Evolutionary conservation across 495 filamentous ascomycete species (phyloP).

Genomic region (Aspergillus taichungensis): DNA sequence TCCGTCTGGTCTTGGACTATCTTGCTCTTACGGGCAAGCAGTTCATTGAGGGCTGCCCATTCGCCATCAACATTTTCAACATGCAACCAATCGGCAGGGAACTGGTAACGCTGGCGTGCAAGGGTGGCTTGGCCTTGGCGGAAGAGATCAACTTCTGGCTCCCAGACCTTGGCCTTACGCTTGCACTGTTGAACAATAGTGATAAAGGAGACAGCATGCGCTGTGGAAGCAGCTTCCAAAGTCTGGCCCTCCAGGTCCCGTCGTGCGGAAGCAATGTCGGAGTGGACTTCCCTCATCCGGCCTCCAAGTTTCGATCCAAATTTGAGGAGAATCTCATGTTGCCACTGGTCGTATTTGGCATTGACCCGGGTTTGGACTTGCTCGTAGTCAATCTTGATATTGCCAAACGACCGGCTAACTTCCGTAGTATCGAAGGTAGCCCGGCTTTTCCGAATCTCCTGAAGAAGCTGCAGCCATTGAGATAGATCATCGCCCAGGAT

Average conservation of each 20-base stretch:
- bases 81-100: constrained; percentile 85
- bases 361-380: constrained; percentile 98
- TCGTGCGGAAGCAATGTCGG: constrained; percentile 79
- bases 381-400: constrained; percentile 91
- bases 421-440: constrained; percentile 95
- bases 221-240: constrained; percentile 84
- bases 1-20: constrained; percentile 94
- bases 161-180: constrained; percentile 85
- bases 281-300: constrained; percentile 79
- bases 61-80: constrained; percentile 90
- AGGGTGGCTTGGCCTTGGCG: constrained; percentile 89
- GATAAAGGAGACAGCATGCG: constrained; percentile 95
- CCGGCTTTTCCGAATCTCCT: constrained; percentile 88
- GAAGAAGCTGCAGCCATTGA: constrained; percentile 86
- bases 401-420: constrained; percentile 81
- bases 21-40: constrained; percentile 81
- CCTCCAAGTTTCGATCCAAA: constrained; percentile 86
- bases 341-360: constrained; percentile 98
- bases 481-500: constrained; percentile 83
- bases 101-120: constrained; percentile 81
- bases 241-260: constrained; percentile 83
- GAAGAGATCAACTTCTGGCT: constrained; percentile 90
- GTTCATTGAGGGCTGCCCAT: constrained; percentile 85
- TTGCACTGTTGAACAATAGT: constrained; percentile 94
- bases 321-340: constrained; percentile 88